Percentiles rank a stretch among this genome's conserved stretches.
Evolutionary conservation across 805 yeast genomes (phyloP).

Genomic region (Cyberlindnera nakhonratchasimensis): DNA sequence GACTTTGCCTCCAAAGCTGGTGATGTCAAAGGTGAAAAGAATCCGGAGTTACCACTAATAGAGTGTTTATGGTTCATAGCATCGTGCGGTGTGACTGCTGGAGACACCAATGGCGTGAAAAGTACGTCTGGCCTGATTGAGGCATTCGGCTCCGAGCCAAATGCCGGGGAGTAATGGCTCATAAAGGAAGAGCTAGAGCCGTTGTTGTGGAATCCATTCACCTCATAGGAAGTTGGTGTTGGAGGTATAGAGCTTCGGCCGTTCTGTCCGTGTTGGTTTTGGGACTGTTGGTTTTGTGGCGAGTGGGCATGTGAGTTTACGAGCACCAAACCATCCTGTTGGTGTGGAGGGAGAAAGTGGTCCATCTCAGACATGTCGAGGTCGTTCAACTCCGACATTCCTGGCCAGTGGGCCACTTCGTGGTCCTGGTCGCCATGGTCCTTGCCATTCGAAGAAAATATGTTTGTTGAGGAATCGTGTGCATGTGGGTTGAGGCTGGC

Average conservation of each 20-base stretch:
- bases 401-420: slow-evolving; percentile 7
- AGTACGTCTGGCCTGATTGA: slow-evolving; percentile 53
- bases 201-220: slow-evolving; percentile 9
- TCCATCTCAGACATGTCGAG: slow-evolving; percentile 9
- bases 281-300: slow-evolving; percentile 1
- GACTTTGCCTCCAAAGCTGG: slow-evolving; percentile 57
- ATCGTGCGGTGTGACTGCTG: slow-evolving; percentile 66
- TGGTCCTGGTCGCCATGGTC: slow-evolving; percentile 1
- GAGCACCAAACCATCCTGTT: background rate
- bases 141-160: slow-evolving; percentile 11
- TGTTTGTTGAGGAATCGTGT: slow-evolving; percentile 1
- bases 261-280: background rate
- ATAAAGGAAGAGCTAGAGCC: slow-evolving; percentile 10
- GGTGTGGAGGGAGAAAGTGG: slow-evolving; percentile 12
- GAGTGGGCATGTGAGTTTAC: no score
- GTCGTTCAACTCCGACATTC: slow-evolving; percentile 10
- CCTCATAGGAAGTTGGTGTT: slow-evolving; percentile 25
- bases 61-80: slow-evolving; percentile 14
- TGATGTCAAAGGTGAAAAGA: slow-evolving; percentile 55
- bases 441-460: background rate
- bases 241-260: slow-evolving; percentile 17
- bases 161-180: slow-evolving; percentile 20
- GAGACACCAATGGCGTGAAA: slow-evolving; percentile 76
- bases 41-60: slow-evolving; percentile 12
- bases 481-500: slow-evolving; percentile 3